Conservation (phyloP, 805 yeast genomes). For the Deakozyma indianensis region DNA sequence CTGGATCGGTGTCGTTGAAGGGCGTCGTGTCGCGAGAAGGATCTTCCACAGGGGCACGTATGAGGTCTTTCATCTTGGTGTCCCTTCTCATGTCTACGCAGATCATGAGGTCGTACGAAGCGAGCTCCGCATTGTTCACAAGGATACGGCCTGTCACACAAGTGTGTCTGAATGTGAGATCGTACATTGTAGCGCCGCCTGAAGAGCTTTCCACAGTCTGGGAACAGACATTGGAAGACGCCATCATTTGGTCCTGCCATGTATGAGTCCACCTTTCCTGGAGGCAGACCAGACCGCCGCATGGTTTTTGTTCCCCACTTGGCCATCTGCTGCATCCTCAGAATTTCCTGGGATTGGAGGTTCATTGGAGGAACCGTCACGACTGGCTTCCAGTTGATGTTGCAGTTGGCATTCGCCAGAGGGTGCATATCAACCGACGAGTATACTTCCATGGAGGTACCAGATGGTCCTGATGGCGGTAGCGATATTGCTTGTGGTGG, state of each 20-base stretch:
- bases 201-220: conserved; percentile 70
- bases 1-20: conserved; percentile 66
- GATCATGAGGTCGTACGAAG: conserved; percentile 91
- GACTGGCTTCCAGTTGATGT: conserved; percentile 23
- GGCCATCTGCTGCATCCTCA: conserved; percentile 16
- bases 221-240: conserved; percentile 58
- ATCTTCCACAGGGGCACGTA: conserved; percentile 86
- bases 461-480: neutral
- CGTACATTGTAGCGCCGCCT: conserved; percentile 83
- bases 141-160: conserved; percentile 82
- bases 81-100: conserved; percentile 77
- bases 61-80: conserved; percentile 58
- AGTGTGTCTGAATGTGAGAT: conserved; percentile 92
- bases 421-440: conserved; percentile 5
- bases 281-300: conserved; percentile 54
- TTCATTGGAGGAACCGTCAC: conserved; percentile 19
- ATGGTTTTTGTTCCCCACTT: conserved; percentile 18
- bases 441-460: conserved; percentile 5
- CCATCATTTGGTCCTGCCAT: conserved; percentile 72
- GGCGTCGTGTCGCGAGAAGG: conserved; percentile 82
- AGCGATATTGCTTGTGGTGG: neutral
- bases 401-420: neutral
- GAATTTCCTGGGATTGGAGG: conserved; percentile 19
- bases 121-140: conserved; percentile 67
- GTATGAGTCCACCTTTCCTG: conserved; percentile 76